Percentiles rank a stretch among this genome's conserved stretches.
These are phyloP conservation scores for Pestalotiopsis fici DNA, from an alignment of 2,329 filamentous ascomycete genomes.

Conservation along the genomic window DNA sequence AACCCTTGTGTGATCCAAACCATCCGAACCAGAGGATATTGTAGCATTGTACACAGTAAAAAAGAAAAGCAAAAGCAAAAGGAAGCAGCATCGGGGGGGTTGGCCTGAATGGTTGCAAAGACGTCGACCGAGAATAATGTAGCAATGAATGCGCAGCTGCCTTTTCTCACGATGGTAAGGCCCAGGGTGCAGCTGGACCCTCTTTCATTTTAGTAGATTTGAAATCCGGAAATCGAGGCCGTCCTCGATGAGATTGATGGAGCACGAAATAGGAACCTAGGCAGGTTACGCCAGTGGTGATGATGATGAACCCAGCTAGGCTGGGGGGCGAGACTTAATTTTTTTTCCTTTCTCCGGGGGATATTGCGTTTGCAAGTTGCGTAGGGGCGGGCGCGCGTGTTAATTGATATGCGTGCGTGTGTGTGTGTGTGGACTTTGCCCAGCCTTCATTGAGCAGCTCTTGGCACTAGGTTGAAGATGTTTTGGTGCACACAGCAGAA, in stretches of 20 bases:
- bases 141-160: background rate
- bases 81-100: no score
- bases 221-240: background rate
- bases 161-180: background rate
- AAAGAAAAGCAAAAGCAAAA: background rate
- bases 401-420: background rate
- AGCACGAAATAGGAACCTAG: background rate
- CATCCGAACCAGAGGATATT: background rate
- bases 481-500: background rate
- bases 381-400: background rate
- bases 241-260: background rate
- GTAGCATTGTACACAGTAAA: background rate
- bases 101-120: no score
- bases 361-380: background rate
- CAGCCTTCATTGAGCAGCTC: background rate
- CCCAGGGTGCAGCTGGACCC: background rate
- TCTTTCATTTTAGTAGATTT: slow-evolving; percentile 8
- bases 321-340: background rate
- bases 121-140: background rate
- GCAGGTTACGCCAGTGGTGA: background rate
- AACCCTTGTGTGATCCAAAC: background rate
- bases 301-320: background rate
- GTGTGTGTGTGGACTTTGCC: background rate
- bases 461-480: background rate
- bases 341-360: background rate